Percentiles rank a stretch among this genome's conserved stretches.
Evolutionary conservation across 108 stramenopile genomes (phyloP).

Genomic region (Licmophora abbreviata): DNA sequence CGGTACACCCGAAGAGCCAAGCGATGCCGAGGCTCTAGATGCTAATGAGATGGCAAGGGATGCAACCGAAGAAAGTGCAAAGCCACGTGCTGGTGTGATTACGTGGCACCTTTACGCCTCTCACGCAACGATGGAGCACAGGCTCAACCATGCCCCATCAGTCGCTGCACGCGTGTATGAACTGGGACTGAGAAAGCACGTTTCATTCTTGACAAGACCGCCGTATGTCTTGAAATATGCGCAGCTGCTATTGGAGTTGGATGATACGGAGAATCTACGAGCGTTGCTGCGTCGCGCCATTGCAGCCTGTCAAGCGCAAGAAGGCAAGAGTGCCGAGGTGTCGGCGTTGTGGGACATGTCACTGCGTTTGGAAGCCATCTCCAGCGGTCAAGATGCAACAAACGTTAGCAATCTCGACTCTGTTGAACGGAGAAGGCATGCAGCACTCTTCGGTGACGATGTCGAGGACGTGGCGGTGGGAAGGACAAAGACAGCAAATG

Average conservation of each 20-base stretch:
- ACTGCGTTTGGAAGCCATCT: conserved; percentile 68
- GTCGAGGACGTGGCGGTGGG: conserved; percentile 76
- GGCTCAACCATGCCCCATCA: conserved; percentile 57
- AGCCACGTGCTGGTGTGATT: conserved; percentile 28
- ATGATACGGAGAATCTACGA: conserved; percentile 74
- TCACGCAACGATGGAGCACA: conserved; percentile 79
- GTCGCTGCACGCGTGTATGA: conserved; percentile 83
- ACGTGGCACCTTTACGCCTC: conserved; percentile 81
- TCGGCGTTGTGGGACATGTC: conserved; percentile 80
- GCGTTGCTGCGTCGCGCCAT: conserved; percentile 72
- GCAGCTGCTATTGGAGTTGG: conserved; percentile 70
- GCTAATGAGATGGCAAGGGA: conserved; percentile 7
- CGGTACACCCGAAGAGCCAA: not conserved
- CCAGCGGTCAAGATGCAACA: conserved; percentile 35
- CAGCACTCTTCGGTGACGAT: conserved; percentile 65
- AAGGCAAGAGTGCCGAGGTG: conserved; percentile 34
- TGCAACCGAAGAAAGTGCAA: not conserved
- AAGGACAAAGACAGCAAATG: conserved; percentile 27
- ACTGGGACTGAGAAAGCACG: conserved; percentile 71
- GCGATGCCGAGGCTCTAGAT: not conserved
- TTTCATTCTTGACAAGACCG: conserved; percentile 61
- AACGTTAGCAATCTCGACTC: conserved; percentile 26
- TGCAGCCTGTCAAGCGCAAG: conserved; percentile 62
- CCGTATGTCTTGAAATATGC: conserved; percentile 75
- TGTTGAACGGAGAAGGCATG: conserved; percentile 63